These are phyloP conservation scores for Clonostachys solani DNA, from an alignment of 2,329 filamentous ascomycete genomes.

Conservation along the genomic window DNA sequence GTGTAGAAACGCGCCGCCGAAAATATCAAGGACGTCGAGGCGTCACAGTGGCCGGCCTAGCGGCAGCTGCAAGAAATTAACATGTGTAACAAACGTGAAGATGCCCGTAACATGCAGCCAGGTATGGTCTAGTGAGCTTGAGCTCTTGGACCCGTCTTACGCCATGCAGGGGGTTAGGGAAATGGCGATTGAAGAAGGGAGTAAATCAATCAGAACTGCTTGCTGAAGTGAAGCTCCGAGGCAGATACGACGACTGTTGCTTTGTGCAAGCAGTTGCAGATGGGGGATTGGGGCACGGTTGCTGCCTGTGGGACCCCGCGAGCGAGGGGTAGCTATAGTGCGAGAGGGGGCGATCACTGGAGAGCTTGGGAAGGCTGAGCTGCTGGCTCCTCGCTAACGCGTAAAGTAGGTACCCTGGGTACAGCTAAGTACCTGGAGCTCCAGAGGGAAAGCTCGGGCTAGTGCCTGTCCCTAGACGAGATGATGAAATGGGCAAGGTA, in stretches of 20 bases:
- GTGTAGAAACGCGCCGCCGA: slow-evolving; percentile 27
- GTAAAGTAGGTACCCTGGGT: too few relatives aligned
- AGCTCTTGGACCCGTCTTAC: too few relatives aligned
- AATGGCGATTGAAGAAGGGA: neutral
- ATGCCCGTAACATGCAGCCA: slow-evolving; percentile 1
- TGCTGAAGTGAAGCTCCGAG: neutral
- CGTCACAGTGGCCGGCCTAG: slow-evolving; percentile 50
- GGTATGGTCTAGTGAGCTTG: slow-evolving; percentile 3
- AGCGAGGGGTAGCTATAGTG: slow-evolving; percentile 10
- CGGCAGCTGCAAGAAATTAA: slow-evolving; percentile 49
- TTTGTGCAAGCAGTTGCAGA: neutral
- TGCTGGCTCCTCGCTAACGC: too few relatives aligned
- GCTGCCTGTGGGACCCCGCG: slow-evolving; percentile 11
- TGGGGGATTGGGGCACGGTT: neutral
- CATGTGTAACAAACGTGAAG: slow-evolving; percentile 40
- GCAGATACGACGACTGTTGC: neutral
- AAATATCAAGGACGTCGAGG: slow-evolving; percentile 37
- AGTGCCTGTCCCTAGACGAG: too few relatives aligned
- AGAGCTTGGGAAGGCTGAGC: too few relatives aligned
- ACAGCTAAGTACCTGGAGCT: too few relatives aligned
- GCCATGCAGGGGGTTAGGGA: too few relatives aligned
- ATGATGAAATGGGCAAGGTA: too few relatives aligned
- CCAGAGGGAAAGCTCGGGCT: too few relatives aligned
- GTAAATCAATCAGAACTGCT: neutral
- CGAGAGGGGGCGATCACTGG: neutral